Evolutionary conservation across 495 filamentous ascomycete genomes (phyloP).

Genomic region (Talaromyces nanjingensis): DNA sequence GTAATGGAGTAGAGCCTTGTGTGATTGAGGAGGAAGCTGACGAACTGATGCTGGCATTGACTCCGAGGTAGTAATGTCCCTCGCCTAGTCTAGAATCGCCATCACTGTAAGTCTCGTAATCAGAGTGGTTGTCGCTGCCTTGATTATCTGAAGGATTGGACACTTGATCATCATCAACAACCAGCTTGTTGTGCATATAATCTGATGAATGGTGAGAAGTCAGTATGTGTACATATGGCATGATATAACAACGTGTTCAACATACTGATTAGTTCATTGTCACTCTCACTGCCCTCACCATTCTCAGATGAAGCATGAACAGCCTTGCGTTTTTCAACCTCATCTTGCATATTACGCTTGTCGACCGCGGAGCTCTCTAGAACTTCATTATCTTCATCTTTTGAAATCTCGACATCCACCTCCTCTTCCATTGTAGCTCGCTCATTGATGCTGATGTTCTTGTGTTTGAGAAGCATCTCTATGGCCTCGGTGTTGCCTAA

Average conservation of each 20-base stretch:
- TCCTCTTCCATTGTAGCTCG: neutral
- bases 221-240: neutral
- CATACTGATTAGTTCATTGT: neutral
- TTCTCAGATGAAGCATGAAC: neutral
- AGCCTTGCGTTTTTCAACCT: neutral
- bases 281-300: neutral
- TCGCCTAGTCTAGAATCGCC: too few relatives aligned
- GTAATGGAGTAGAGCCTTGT: constrained; percentile 16
- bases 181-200: neutral
- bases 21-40: neutral
- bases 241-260: neutral
- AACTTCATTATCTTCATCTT: neutral
- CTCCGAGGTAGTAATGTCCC: too few relatives aligned
- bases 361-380: neutral
- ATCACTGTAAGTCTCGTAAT: too few relatives aligned
- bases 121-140: neutral
- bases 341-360: neutral
- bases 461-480: neutral
- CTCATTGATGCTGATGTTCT: neutral
- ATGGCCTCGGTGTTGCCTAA: neutral
- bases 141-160: neutral
- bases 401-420: neutral
- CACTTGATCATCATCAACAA: neutral
- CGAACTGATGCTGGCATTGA: constrained; percentile 9
- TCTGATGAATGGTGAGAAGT: neutral